Evolutionary conservation across 2,329 filamentous ascomycete genomes (phyloP).

Genomic region (Metarhizium humberi): DNA sequence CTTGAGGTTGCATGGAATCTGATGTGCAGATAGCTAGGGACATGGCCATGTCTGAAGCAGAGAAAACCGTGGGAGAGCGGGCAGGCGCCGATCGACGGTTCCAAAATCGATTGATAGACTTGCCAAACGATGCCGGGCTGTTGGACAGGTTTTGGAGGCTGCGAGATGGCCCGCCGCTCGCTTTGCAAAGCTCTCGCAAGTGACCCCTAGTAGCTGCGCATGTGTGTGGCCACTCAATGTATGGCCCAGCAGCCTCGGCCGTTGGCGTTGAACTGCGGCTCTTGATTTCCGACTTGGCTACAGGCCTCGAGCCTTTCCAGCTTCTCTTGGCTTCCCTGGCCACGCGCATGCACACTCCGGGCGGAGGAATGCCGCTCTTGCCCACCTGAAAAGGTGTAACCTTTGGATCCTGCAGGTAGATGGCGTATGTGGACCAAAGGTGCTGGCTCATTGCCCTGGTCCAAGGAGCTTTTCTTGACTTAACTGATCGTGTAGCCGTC

Average conservation of each 20-base stretch:
- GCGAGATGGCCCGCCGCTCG: conserved; percentile 37
- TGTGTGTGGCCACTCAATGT: conserved; percentile 55
- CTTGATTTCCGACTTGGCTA: conserved; percentile 24
- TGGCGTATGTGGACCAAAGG: conserved; percentile 54
- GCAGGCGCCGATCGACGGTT: conserved; percentile 39
- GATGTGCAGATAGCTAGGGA: conserved; percentile 55
- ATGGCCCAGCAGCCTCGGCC: conserved; percentile 34
- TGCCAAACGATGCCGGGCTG: conserved; percentile 48
- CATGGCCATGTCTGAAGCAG: conserved; percentile 51
- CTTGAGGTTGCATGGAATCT: conserved; percentile 54
- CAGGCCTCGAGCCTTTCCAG: conserved; percentile 52
- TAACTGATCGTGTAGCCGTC: conserved; percentile 13
- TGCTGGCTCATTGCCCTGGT: conserved; percentile 57
- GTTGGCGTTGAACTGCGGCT: conserved; percentile 50
- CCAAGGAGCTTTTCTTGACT: conserved; percentile 47
- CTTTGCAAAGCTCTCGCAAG: conserved; percentile 52
- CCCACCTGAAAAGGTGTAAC: conserved; percentile 57
- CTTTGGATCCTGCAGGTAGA: conserved; percentile 58
- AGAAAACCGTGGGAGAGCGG: conserved; percentile 41
- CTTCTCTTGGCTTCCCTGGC: conserved; percentile 56
- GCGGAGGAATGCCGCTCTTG: conserved; percentile 54
- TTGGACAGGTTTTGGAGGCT: conserved; percentile 38
- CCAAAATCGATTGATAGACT: conserved; percentile 37
- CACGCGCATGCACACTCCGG: conserved; percentile 55
- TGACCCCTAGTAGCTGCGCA: conserved; percentile 53